Evolutionary conservation across 257 asterid species (phyloP).

Genomic region (Lithospermum erythrorhizon): DNA sequence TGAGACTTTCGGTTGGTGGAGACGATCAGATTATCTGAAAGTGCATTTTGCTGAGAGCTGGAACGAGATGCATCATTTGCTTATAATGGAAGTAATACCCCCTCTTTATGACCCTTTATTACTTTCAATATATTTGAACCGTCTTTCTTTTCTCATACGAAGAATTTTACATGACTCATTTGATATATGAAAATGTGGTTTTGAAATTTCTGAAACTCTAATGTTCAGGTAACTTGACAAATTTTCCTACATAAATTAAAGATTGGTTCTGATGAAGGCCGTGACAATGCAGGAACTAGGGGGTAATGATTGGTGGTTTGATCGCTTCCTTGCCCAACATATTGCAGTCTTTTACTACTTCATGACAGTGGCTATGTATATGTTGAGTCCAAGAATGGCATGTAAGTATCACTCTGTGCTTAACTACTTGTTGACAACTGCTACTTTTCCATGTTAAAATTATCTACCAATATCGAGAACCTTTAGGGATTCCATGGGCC

Average conservation of each 20-base stretch:
- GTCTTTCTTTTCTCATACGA: not conserved
- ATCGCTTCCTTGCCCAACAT: slow-evolving; percentile 89
- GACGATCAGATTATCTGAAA: slow-evolving; percentile 90
- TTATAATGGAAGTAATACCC: slow-evolving; percentile 86
- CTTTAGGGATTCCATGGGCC: too few relatives aligned
- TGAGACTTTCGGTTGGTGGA: slow-evolving; percentile 99
- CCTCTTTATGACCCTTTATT: slow-evolving; percentile 11
- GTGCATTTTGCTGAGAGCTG: slow-evolving; percentile 99
- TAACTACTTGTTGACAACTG: not conserved
- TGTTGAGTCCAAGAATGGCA: slow-evolving; percentile 98
- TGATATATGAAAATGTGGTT: not conserved
- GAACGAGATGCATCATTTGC: slow-evolving; percentile 99
- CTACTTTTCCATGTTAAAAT: not conserved
- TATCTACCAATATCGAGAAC: too few relatives aligned
- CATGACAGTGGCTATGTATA: slow-evolving; percentile 81
- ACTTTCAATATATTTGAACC: not conserved
- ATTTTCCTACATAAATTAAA: not conserved
- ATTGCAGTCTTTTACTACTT: slow-evolving; percentile 70
- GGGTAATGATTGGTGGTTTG: slow-evolving; percentile 97
- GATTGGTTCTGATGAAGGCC: slow-evolving; percentile 6
- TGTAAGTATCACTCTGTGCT: slow-evolving; percentile 42
- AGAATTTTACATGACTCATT: not conserved
- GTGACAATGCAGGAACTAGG: slow-evolving; percentile 77
- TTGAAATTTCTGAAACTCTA: not conserved
- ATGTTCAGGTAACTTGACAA: not conserved